Conservation (phyloP, 2,329 filamentous ascomycete genomes). For the Oidium heveae region DNA sequence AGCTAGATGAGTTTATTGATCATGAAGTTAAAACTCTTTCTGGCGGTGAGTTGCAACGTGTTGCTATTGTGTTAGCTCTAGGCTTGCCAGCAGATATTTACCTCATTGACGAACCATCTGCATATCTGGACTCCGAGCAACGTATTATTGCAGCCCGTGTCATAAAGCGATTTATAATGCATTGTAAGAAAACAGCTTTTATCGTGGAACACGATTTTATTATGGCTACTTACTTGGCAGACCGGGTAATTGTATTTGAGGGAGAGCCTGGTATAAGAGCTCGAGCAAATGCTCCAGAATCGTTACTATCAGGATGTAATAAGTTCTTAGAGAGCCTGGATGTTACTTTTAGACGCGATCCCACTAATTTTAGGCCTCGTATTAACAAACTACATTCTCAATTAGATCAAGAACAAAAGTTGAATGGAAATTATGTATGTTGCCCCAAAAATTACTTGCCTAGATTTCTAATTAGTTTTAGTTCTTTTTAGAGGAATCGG, state of each 20-base stretch:
- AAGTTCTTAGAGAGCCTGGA: constrained; percentile 87
- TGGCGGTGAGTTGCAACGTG: constrained; percentile 97
- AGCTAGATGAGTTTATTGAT: constrained; percentile 96
- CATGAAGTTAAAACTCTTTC: constrained; percentile 98
- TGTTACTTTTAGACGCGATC: constrained; percentile 95
- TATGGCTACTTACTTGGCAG: constrained; percentile 57
- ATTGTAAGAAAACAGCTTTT: constrained; percentile 98
- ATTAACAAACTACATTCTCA: constrained; percentile 97
- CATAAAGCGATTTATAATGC: constrained; percentile 99
- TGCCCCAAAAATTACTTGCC: not conserved
- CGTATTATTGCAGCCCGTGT: constrained; percentile 93
- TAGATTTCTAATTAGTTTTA: constrained; percentile 13
- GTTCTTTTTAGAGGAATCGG: constrained; percentile 81
- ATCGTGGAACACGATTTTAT: constrained; percentile 99
- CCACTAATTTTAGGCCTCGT: constrained; percentile 82
- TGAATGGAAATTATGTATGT: constrained; percentile 71
- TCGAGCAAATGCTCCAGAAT: constrained; percentile 74
- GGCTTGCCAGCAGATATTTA: constrained; percentile 95
- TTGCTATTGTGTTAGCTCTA: constrained; percentile 90
- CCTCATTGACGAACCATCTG: constrained; percentile 89
- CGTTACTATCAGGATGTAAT: constrained; percentile 81
- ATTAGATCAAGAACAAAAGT: constrained; percentile 93
- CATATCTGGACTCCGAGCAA: constrained; percentile 96
- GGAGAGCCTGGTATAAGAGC: constrained; percentile 73
- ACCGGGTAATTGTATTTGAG: constrained; percentile 96